These are phyloP conservation scores for Haplosporangium sp. DNA, from an alignment of 371 early-diverging fungal genomes.

Conservation along the genomic window DNA sequence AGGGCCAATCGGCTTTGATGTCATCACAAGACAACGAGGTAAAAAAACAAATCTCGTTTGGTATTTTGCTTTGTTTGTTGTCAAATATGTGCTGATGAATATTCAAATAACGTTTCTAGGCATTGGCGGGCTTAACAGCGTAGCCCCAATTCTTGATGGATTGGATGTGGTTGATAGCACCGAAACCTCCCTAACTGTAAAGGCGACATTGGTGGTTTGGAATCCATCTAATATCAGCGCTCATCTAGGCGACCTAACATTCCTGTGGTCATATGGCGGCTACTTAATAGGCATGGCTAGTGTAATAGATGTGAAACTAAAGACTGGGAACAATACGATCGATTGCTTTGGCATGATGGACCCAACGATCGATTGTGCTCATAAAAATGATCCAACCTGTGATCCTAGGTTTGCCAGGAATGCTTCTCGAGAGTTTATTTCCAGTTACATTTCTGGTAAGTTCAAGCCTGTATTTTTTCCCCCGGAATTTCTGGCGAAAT, in stretches of 20 bases:
- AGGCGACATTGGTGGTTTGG: conserved; percentile 27
- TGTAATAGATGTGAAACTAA: conserved; percentile 14
- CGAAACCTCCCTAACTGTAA: conserved; percentile 37
- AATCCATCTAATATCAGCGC: conserved; percentile 52
- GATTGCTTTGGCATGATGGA: conserved; percentile 50
- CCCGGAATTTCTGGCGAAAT: neutral
- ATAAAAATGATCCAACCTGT: conserved; percentile 23
- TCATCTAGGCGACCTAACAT: conserved; percentile 33
- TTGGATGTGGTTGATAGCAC: conserved; percentile 52
- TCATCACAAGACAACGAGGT: conserved; percentile 40
- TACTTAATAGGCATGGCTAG: conserved; percentile 44
- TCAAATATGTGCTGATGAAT: neutral
- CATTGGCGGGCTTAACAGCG: conserved; percentile 32
- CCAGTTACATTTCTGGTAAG: conserved; percentile 52
- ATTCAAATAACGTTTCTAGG: conserved; percentile 9
- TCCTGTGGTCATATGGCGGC: conserved; percentile 34
- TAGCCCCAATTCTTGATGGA: conserved; percentile 29
- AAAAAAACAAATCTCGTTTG: neutral
- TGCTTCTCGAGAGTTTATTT: conserved; percentile 46
- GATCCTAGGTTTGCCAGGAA: conserved; percentile 25
- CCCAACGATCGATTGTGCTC: conserved; percentile 34
- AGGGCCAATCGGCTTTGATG: conserved; percentile 48
- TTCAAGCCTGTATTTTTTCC: neutral
- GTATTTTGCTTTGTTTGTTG: neutral
- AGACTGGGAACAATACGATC: conserved; percentile 42